Percentiles rank a stretch among this genome's conserved stretches.
Evolutionary conservation across 495 filamentous ascomycete genomes (phyloP).

Genomic region (Podospora pseudocomata): DNA sequence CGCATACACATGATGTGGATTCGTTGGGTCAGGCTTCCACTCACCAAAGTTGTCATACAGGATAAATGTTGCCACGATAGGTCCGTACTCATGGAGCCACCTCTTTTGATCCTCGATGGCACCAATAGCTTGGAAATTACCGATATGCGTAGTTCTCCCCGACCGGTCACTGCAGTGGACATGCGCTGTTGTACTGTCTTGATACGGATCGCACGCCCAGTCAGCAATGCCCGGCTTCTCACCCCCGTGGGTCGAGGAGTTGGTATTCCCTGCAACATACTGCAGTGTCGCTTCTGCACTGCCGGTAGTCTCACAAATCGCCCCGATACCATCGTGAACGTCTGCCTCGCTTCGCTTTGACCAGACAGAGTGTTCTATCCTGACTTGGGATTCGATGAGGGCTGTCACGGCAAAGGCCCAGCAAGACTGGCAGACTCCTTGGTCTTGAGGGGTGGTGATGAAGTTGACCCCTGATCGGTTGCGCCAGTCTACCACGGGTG

Average conservation of each 20-base stretch:
- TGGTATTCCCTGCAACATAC: conserved; percentile 12
- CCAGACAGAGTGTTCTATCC: conserved; percentile 27
- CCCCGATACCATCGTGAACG: conserved; percentile 20
- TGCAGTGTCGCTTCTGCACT: conserved; percentile 21
- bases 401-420: conserved; percentile 25
- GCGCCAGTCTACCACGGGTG: conserved; percentile 16
- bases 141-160: conserved; percentile 19
- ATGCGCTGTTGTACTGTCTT: conserved; percentile 11
- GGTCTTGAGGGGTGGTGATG: conserved; percentile 21
- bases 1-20: conserved; percentile 3
- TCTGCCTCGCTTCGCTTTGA: conserved; percentile 25
- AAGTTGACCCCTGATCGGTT: conserved; percentile 20
- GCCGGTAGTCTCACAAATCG: conserved; percentile 17
- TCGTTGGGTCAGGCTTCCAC: conserved; percentile 10
- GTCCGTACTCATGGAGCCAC: conserved; percentile 24
- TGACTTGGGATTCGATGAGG: conserved; percentile 21
- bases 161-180: conserved; percentile 15
- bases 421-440: conserved; percentile 23
- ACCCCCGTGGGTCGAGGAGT: neutral
- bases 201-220: conserved; percentile 24
- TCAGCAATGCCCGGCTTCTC: conserved; percentile 15
- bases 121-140: conserved; percentile 13
- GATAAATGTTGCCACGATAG: conserved; percentile 21
- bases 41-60: conserved; percentile 18
- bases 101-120: conserved; percentile 24